Evolutionary conservation across 768 basidiomycete genomes (phyloP).

Genomic region (Hygrocybe punicea): DNA sequence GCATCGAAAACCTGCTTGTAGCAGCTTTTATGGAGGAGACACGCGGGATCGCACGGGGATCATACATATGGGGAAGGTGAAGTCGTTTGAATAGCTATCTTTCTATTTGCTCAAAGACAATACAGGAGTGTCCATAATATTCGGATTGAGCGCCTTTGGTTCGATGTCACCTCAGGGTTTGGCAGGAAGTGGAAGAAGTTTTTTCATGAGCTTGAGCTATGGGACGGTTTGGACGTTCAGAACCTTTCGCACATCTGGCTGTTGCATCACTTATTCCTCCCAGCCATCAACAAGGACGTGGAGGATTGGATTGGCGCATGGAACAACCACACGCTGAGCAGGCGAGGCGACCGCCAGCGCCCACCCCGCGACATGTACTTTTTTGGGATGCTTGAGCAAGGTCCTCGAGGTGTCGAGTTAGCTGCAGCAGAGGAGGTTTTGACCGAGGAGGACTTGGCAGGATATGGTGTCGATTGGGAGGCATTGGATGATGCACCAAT

Average conservation of each 20-base stretch:
- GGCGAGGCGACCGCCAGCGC: conserved; percentile 14
- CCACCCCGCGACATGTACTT: conserved; percentile 30
- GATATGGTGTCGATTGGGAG: conserved; percentile 29
- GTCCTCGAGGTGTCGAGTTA: conserved; percentile 22
- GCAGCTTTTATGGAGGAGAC: conserved; percentile 29
- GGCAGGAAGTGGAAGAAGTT: conserved; percentile 39
- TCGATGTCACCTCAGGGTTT: conserved; percentile 34
- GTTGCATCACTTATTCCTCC: conserved; percentile 38
- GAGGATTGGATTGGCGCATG: conserved; percentile 31
- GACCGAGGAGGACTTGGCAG: conserved; percentile 11
- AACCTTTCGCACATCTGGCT: conserved; percentile 38
- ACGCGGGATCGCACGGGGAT: conserved; percentile 23
- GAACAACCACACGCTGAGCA: conserved; percentile 33
- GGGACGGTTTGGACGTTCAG: conserved; percentile 25
- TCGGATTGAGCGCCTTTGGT: conserved; percentile 40
- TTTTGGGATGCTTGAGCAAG: conserved; percentile 33
- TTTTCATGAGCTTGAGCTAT: conserved; percentile 34
- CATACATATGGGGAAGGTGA: conserved; percentile 40
- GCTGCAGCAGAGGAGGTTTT: background rate
- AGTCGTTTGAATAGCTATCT: background rate
- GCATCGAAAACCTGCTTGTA: conserved; percentile 33
- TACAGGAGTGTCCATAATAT: conserved; percentile 41
- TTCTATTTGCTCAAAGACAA: background rate
- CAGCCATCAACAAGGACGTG: conserved; percentile 29
- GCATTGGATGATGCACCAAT: conserved; percentile 11